phyloP scores from a whole-genome alignment of 148 eudicot genomes.

The Arbutus unedo region DNA sequence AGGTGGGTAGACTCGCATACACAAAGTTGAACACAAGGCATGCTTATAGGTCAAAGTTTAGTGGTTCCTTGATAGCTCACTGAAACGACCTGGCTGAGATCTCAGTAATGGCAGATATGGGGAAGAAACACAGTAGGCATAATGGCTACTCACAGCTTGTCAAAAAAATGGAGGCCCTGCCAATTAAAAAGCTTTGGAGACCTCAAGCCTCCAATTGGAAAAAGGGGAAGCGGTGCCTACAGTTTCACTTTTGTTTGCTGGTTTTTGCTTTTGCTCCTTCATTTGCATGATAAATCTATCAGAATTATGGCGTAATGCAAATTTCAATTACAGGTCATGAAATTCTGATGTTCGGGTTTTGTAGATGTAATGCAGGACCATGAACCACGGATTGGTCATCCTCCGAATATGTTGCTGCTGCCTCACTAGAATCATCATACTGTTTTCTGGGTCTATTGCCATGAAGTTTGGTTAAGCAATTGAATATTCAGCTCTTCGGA shows the following conservation, averaged over 20 bases:
- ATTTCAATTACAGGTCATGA: background rate
- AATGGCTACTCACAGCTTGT: background rate
- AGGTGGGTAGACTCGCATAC: background rate
- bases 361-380: slow-evolving; percentile 16
- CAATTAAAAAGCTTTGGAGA: background rate
- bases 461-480: background rate
- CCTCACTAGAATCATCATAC: background rate
- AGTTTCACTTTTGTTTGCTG: background rate
- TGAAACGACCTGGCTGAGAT: background rate
- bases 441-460: background rate
- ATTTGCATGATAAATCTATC: background rate
- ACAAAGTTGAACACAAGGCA: background rate
- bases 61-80: background rate
- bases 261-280: background rate
- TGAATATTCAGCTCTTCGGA: background rate
- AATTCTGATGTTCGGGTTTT: background rate
- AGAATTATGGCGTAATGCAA: background rate
- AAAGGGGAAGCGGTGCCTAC: background rate
- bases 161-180: background rate
- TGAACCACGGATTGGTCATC: background rate
- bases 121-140: background rate
- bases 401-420: background rate
- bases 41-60: background rate
- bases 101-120: background rate
- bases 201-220: background rate